Conservation (phyloP, 495 filamentous ascomycete species). For the Penicillium flavigenum region DNA sequence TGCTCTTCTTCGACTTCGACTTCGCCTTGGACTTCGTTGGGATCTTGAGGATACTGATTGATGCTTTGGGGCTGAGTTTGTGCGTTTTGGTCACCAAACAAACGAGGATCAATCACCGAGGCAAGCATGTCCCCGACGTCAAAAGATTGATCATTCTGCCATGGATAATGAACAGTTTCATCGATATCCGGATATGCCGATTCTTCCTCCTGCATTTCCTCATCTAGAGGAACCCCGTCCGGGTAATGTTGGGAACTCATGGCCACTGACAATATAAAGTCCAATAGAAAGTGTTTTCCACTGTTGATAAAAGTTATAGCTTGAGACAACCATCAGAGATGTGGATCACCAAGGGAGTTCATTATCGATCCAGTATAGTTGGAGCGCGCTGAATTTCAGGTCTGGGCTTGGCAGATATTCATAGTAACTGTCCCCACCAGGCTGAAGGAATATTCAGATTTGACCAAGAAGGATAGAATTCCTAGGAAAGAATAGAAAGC, state of each 20-base stretch:
- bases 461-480: not conserved
- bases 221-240: constrained; percentile 15
- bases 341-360: constrained; percentile 16
- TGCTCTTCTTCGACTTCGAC: constrained; percentile 10
- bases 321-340: constrained; percentile 7
- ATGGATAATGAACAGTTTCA: constrained; percentile 38
- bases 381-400: constrained; percentile 20
- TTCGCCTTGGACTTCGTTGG: not conserved
- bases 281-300: not conserved
- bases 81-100: constrained; percentile 34
- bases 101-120: constrained; percentile 43
- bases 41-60: not conserved
- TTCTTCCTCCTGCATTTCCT: constrained; percentile 17
- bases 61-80: constrained; percentile 18
- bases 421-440: constrained; percentile 26
- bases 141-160: constrained; percentile 30
- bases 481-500: not conserved
- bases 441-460: constrained; percentile 16
- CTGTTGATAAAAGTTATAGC: not conserved
- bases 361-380: constrained; percentile 26
- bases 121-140: constrained; percentile 21
- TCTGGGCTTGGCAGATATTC: constrained; percentile 23
- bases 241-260: constrained; percentile 26
- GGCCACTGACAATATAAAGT: not conserved
- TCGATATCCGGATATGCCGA: constrained; percentile 41